phyloP scores from a whole-genome alignment of 2,329 filamentous ascomycete genomes.

The Cyclaneusma minus region DNA sequence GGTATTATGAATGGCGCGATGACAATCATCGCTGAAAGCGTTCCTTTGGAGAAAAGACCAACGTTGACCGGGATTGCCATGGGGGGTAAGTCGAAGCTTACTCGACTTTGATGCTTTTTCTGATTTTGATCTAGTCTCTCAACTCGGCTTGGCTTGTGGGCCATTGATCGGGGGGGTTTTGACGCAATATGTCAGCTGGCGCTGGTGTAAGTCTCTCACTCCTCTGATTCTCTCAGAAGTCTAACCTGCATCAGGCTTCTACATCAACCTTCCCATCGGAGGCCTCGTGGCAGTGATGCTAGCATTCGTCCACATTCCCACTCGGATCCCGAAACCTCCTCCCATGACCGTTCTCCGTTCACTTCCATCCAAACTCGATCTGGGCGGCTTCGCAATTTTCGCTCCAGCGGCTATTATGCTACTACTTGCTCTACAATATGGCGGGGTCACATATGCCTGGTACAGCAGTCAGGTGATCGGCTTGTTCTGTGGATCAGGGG shows the following conservation, averaged over 20 bases:
- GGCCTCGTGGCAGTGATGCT: slow-evolving; percentile 18
- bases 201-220: slow-evolving; percentile 16
- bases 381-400: slow-evolving; percentile 19
- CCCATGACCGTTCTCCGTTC: background rate
- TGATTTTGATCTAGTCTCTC: slow-evolving; percentile 8
- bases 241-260: slow-evolving; percentile 10
- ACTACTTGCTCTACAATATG: slow-evolving; percentile 21
- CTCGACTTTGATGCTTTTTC: too few relatives aligned
- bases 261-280: slow-evolving; percentile 24
- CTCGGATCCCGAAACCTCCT: slow-evolving; percentile 7
- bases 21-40: slow-evolving; percentile 29
- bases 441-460: slow-evolving; percentile 19
- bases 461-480: slow-evolving; percentile 14
- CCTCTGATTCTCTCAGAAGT: too few relatives aligned
- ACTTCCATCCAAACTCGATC: slow-evolving; percentile 14
- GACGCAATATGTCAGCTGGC: slow-evolving; percentile 19
- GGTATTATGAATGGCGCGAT: slow-evolving; percentile 35
- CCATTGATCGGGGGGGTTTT: slow-evolving; percentile 20
- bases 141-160: slow-evolving; percentile 8
- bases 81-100: slow-evolving; percentile 11
- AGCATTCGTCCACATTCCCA: slow-evolving; percentile 21
- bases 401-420: slow-evolving; percentile 18
- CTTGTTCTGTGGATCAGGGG: slow-evolving; percentile 12
- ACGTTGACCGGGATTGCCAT: slow-evolving; percentile 10
- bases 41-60: slow-evolving; percentile 9